phyloP scores from a whole-genome alignment of 2,329 filamentous ascomycete species.

The Decorospora gaudefroyi region DNA sequence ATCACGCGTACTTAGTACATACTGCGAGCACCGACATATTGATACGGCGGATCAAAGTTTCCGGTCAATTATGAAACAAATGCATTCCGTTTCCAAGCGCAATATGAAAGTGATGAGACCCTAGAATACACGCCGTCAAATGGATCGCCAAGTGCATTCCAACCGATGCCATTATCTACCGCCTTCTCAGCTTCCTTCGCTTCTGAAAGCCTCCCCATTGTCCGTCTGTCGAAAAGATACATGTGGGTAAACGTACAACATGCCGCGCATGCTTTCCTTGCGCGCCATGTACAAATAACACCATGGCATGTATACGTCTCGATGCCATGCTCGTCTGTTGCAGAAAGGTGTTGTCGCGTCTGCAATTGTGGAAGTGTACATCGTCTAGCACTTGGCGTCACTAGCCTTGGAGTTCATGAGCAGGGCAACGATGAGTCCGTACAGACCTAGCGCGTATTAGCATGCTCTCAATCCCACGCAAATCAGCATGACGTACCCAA shows the following conservation, averaged over 20 bases:
- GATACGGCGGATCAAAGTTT: too few relatives aligned
- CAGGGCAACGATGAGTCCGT: slow-evolving; percentile 97
- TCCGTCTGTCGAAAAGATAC: slow-evolving; percentile 32
- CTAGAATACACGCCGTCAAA: slow-evolving; percentile 46
- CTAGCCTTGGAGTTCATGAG: slow-evolving; percentile 95
- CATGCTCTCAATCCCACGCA: not conserved
- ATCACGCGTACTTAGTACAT: too few relatives aligned
- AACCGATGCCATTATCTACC: slow-evolving; percentile 43
- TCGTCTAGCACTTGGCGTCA: slow-evolving; percentile 26
- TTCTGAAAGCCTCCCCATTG: slow-evolving; percentile 11
- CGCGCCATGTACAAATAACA: slow-evolving; percentile 34
- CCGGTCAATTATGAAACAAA: slow-evolving; percentile 34
- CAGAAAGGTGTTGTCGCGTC: slow-evolving; percentile 37
- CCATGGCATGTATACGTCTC: slow-evolving; percentile 16
- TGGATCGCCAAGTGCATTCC: slow-evolving; percentile 41
- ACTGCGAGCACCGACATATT: too few relatives aligned
- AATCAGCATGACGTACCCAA: slow-evolving; percentile 70
- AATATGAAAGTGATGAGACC: slow-evolving; percentile 37
- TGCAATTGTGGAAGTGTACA: slow-evolving; percentile 28
- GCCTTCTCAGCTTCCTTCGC: slow-evolving; percentile 12
- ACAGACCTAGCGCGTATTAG: slow-evolving; percentile 70
- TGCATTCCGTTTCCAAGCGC: slow-evolving; percentile 43
- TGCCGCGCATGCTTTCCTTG: slow-evolving; percentile 28
- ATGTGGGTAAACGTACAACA: slow-evolving; percentile 46
- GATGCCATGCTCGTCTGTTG: slow-evolving; percentile 30